phyloP scores from a whole-genome alignment of 2,329 filamentous ascomycete species.

The Epichloe sibirici region DNA sequence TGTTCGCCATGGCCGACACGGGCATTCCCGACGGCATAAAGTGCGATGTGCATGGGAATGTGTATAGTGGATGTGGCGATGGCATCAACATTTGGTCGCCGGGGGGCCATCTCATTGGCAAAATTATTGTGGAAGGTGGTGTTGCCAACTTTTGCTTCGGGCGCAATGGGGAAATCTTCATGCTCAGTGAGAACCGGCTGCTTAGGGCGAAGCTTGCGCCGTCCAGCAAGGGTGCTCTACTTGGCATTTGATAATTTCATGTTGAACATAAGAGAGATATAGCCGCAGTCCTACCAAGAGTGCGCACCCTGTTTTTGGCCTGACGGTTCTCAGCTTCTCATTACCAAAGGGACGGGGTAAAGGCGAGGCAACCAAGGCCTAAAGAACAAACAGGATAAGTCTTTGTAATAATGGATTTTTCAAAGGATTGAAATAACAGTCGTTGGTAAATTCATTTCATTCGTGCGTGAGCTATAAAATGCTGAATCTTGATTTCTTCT shows the following conservation, averaged over 20 bases:
- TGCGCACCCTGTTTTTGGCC: too few species aligned
- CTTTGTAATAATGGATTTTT: too few species aligned
- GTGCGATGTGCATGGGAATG: constrained; percentile 32
- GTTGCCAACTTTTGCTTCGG: constrained; percentile 38
- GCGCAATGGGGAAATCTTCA: constrained; percentile 27
- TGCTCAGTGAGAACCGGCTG: constrained; percentile 34
- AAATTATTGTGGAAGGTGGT: constrained; percentile 28
- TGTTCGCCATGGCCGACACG: constrained; percentile 36
- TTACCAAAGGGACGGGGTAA: too few species aligned
- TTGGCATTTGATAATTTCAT: constrained; percentile 4
- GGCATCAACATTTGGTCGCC: constrained; percentile 36
- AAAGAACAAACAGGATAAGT: too few species aligned
- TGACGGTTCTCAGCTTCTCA: too few species aligned
- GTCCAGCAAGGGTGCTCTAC: constrained; percentile 11
- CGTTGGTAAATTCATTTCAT: too few species aligned
- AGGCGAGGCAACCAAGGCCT: too few species aligned
- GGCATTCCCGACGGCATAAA: constrained; percentile 38
- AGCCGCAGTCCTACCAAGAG: too few species aligned
- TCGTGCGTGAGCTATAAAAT: too few species aligned
- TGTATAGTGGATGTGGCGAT: constrained; percentile 37
- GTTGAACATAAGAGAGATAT: too few species aligned
- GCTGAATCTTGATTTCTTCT: too few species aligned
- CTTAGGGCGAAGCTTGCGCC: constrained; percentile 21
- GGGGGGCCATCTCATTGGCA: constrained; percentile 32
- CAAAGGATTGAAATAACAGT: too few species aligned